Evolutionary conservation across 768 basidiomycete genomes (phyloP).

Genomic region (Lentinula raphanica): DNA sequence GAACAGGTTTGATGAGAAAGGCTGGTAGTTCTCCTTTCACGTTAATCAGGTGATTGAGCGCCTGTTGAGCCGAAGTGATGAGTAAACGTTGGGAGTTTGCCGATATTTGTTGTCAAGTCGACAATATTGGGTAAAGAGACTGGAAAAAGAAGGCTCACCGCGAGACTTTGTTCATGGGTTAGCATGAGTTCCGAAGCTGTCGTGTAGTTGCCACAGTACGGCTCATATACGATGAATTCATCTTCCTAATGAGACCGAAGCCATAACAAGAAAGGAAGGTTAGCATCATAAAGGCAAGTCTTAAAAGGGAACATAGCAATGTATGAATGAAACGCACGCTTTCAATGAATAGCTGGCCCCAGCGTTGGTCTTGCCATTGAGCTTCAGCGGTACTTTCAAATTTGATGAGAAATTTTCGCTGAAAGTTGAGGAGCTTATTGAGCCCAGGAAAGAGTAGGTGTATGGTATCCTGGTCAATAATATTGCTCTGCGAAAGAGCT

Average conservation of each 20-base stretch:
- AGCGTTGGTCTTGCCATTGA: constrained; percentile 79
- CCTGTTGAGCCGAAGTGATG: constrained; percentile 49
- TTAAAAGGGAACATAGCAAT: constrained; percentile 15
- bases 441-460: constrained; percentile 94
- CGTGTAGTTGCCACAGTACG: constrained; percentile 94
- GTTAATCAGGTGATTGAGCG: constrained; percentile 79
- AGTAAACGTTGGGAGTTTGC: constrained; percentile 19
- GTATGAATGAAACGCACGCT: constrained; percentile 51
- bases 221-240: constrained; percentile 93
- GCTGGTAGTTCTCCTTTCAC: constrained; percentile 90
- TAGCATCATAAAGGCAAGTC: constrained; percentile 28
- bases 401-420: constrained; percentile 87
- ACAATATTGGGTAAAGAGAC: constrained; percentile 10
- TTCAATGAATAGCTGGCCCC: constrained; percentile 82
- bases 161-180: constrained; percentile 78
- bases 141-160: constrained; percentile 48
- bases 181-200: constrained; percentile 82
- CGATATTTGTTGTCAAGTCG: constrained; percentile 20
- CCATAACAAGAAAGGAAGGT: constrained; percentile 24
- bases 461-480: constrained; percentile 92
- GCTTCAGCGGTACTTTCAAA: constrained; percentile 82
- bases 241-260: constrained; percentile 74
- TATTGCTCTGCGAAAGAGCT: constrained; percentile 72
- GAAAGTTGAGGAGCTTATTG: constrained; percentile 93
- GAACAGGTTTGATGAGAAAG: constrained; percentile 97